Evolutionary conservation across 768 basidiomycete genomes (phyloP), one percentile per base, ranked within the genome.

Genomic region (Suillus bovinus): DNA sequence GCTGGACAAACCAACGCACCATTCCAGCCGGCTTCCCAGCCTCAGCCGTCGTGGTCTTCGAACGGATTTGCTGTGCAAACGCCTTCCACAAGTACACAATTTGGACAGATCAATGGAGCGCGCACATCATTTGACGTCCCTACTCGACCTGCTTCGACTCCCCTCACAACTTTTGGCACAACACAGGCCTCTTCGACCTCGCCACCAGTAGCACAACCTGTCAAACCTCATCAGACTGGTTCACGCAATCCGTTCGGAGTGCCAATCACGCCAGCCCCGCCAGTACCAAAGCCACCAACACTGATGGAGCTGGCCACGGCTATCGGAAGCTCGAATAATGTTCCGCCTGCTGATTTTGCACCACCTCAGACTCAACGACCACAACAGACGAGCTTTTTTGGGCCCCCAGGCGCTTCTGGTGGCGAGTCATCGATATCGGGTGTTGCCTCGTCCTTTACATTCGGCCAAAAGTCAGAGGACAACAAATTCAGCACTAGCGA

Each of bases 241-340:
- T 93, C 93, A 8, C 88, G 86, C 67, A 99, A 99, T 81, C 97
- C 97, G 4, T 99, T 99, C 66, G 96, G 94, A 7, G 84, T 86
- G 34, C 85, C 91, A 5, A 79, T 83, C 6, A 81, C 82, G 10
- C 77, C 85, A 27, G 77, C 79, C 17, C 84, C 87, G 1, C 87
- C 90, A 17, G 79, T 91, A 31, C 90, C 92, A 1, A 90, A 88
- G 72, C 84, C 81, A 33, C 93, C 90, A 11, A 94, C 92, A 2
- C 78, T 98, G 69, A 84, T 91, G 75, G 91, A 97, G 70, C 76
- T 98, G 16, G 83, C 88, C 3, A 83, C 82, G 77, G 83, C 85
- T 11, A 66, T 74, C 20, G 78, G 76, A 49, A 70, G 64, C 47
- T 39, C 58, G n/a, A 60, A 67, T 58, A 20, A 41, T 27, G 34